Base-by-base conservation (phyloP, 192 early-diverging fungal species). In the Umbelopsis vinacea region DNA sequence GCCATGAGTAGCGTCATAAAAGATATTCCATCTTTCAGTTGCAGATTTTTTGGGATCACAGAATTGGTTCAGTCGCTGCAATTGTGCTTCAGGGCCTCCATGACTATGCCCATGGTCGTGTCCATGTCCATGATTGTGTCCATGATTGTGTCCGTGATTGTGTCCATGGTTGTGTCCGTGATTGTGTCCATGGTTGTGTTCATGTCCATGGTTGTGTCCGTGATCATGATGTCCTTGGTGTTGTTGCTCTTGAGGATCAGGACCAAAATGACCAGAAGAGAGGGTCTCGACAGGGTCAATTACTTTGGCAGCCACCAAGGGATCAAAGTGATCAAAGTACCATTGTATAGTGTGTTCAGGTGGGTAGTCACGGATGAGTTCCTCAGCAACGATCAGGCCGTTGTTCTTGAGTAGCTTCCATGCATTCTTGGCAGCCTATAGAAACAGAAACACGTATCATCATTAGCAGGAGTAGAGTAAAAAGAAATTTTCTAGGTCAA, bases 321-420 rank as follows among this genome's bases (percentile, higher is more conserved):
- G 33, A n/a, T 63, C 57, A 3, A 63, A 29, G 3, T 29, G 57
- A 1, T 63, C 57, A 37, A 37, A 63, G 57, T 35, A 63, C 57
- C 57, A 63, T 37, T 26, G 11, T 19, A 19, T 33, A 14, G 35
- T n/a, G 11, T 22, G 17, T 3, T 0, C 6, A 37, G 26, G 26
- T 19, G 57, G 57, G 12, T 11, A 6, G 5, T 63, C 57, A n/a
- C 57, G 26, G 35, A 63, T n/a, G 14, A 63, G 17, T 37, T 63
- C 57, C 33, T 63, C 57, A 12, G 57, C 57, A 17, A 63, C 33
- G 17, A 63, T 37, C 14, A 63, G 33, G 33, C 57, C 57, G 37
- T 63, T 29, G 29, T 14, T 63, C 19, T 63, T 63, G 26, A 63
- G 57, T 5, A 63, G 6, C 19, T 29, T 63, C 7, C 19, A 14